phyloP scores from a whole-genome alignment of 306 rosid species.

The Sophora flavescens region DNA sequence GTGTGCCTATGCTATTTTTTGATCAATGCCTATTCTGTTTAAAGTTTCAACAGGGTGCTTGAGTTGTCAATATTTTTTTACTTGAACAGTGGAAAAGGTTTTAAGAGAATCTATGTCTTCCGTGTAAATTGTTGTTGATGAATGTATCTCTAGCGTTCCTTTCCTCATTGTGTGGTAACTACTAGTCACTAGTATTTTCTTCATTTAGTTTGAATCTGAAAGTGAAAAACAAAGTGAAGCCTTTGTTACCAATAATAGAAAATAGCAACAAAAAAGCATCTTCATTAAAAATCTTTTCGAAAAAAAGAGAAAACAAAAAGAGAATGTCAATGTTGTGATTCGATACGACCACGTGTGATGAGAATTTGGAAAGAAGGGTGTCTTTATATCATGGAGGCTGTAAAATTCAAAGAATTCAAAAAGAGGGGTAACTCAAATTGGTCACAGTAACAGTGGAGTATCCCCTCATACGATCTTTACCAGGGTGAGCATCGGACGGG shows the following conservation, averaged over 20 bases:
- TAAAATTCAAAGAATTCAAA: conserved; percentile 32
- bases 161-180: not conserved
- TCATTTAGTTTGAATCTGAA: not conserved
- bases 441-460: too few species aligned
- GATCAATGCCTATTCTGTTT: not conserved
- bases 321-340: conserved; percentile 31
- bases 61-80: not conserved
- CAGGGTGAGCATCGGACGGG: too few species aligned
- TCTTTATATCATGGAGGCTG: conserved; percentile 3
- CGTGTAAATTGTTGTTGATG: not conserved
- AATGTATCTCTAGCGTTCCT: not conserved
- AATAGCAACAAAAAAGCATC: not conserved
- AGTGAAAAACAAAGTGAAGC: conserved; percentile 36
- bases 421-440: too few species aligned
- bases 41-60: not conserved
- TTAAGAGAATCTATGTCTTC: not conserved
- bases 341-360: not conserved
- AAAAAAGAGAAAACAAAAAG: too few species aligned
- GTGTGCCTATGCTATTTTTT: too few species aligned
- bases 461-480: too few species aligned
- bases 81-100: not conserved
- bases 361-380: not conserved
- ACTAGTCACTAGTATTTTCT: conserved; percentile 7
- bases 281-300: not conserved
- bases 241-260: not conserved